Percentiles rank a stretch among this genome's conserved stretches.
These are phyloP conservation scores for Cordyceps tenuipes DNA, from an alignment of 2,329 filamentous ascomycete genomes.

Conservation along the genomic window DNA sequence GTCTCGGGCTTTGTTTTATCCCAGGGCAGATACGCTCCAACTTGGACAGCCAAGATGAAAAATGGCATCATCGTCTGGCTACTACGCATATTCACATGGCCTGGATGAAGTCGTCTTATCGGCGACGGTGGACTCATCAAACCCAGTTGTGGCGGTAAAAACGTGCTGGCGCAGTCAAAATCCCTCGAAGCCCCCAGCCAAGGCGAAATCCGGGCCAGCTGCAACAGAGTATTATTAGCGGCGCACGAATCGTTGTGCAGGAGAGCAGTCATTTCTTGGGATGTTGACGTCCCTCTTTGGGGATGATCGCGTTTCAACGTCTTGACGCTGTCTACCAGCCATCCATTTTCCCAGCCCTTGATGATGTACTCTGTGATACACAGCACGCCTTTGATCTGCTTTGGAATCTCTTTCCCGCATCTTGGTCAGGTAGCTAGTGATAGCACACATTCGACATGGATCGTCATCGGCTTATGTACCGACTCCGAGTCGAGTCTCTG, in stretches of 20 bases:
- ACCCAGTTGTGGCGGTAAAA: constrained; percentile 7
- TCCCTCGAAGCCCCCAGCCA: not conserved
- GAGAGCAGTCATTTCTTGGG: too few species aligned
- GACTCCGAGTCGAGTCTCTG: not conserved
- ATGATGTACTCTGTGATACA: not conserved
- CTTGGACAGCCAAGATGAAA: too few species aligned
- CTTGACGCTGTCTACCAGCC: not conserved
- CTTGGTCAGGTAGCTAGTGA: too few species aligned
- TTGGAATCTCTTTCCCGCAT: too few species aligned
- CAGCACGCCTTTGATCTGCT: not conserved
- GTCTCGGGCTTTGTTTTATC: too few species aligned
- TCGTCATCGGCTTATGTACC: too few species aligned
- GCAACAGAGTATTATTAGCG: too few species aligned
- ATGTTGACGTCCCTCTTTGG: not conserved
- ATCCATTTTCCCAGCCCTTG: not conserved
- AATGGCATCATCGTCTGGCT: too few species aligned
- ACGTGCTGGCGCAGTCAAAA: not conserved
- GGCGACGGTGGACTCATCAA: not conserved
- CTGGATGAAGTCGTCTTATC: not conserved
- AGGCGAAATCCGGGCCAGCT: too few species aligned
- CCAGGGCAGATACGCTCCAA: too few species aligned
- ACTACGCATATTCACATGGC: too few species aligned
- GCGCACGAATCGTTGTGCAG: not conserved
- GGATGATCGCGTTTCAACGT: not conserved
- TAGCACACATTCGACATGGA: too few species aligned